Evolutionary conservation across 192 early-diverging fungal species (phyloP), one percentile per base, ranked within the genome.

Genomic region (Irineochytrium annulatum): DNA sequence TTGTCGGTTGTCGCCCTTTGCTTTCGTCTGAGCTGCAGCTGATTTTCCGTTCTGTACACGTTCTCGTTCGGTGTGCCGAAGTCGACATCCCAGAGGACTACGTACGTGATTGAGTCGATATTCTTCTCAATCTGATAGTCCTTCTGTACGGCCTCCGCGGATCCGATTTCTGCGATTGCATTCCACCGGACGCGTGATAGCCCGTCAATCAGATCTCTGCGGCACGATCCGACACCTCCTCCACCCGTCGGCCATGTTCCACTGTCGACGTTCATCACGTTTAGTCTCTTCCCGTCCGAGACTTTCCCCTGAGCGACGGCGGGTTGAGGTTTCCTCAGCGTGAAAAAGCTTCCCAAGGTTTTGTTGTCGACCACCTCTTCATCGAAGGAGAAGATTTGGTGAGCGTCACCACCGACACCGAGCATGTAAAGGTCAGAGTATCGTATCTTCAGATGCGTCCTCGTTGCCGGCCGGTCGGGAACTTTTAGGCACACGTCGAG

Each of bases 191-290:
- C 58, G n/a, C 65, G 27, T n/a, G 60, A 28, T 2, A 76, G 44
- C 19, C 59, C 58, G 35, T 75, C 68, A 55, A 76, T 70, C 29
- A 76, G 34, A 67, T 76, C 74, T 19, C 74, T 56, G 22, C 74
- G 54, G 55, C 74, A 76, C 28, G 62, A 67, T n/a, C 74, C 74
- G 16, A 76, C 74, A 31, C 74, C 74, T 34, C 74, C 74, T 24
- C 74, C 74, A 24, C 74, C 74, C 27, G 74, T 76, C 16, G 74
- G 74, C 73, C 73, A 76, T 1, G 74, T 76, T 22, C 74, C 74
- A 48, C 60, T 65, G 54, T 76, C 74, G 3, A 61, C 20, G 34
- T 61, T 52, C 60, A 51, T 61, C 8, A 57, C 34, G 24, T 34
- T 43, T 4, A 43, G 31, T 4, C 24, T 8, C 11, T 6, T 53